These are phyloP conservation scores for Leptodermis oblonga DNA, from an alignment of 257 asterid genomes.

Conservation along the genomic window DNA sequence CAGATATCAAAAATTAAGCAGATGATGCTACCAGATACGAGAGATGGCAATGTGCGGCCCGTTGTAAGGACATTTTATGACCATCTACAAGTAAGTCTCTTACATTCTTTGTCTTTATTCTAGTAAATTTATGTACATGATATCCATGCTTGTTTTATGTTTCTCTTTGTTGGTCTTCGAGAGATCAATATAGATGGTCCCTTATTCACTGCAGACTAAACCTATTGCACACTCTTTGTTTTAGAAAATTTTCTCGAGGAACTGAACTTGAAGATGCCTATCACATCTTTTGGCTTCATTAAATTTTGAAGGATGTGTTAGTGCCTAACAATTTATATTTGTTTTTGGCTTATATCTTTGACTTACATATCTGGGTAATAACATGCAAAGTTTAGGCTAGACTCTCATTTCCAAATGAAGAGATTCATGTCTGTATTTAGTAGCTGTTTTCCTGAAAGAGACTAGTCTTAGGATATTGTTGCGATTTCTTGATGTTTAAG, in stretches of 20 bases:
- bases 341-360: background rate
- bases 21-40: conserved; percentile 68
- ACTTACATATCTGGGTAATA: background rate
- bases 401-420: background rate
- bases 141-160: background rate
- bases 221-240: background rate
- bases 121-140: background rate
- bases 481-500: background rate
- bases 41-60: conserved; percentile 67
- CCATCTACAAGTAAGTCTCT: conserved; percentile 57
- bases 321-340: background rate
- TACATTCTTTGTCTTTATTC: background rate
- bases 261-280: background rate
- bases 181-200: background rate
- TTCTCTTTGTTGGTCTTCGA: background rate
- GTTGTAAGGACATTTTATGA: conserved; percentile 67
- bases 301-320: background rate
- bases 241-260: too few relatives aligned
- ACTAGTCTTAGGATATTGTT: background rate
- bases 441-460: background rate
- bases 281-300: background rate
- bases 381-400: background rate
- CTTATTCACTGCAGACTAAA: background rate
- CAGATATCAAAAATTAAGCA: conserved; percentile 69
- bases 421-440: background rate